These are phyloP conservation scores for Phytophthora fragariae DNA, from an alignment of 352 stramenopile genomes.

Conservation along the genomic window DNA sequence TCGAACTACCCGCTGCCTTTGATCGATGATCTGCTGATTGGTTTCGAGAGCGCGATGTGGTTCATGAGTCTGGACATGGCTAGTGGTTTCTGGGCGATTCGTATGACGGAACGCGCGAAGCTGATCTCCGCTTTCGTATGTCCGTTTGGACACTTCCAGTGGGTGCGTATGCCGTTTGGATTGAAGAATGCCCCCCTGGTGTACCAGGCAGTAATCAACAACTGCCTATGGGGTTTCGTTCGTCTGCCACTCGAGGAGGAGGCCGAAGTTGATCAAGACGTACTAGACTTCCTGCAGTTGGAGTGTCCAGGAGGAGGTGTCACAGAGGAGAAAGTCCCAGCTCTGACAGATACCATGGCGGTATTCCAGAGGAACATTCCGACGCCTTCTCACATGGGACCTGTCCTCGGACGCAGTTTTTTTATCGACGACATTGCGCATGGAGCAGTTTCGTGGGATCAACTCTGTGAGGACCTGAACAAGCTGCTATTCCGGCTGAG, in stretches of 20 bases:
- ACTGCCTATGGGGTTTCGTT: slow-evolving; percentile 25
- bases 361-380: slow-evolving; percentile 3
- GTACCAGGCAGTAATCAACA: slow-evolving; percentile 28
- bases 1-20: slow-evolving; percentile 25
- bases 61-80: slow-evolving; percentile 31
- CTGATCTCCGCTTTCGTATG: slow-evolving; percentile 30
- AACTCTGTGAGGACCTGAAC: slow-evolving; percentile 5
- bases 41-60: slow-evolving; percentile 27
- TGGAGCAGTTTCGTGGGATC: not conserved
- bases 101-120: slow-evolving; percentile 27
- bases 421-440: slow-evolving; percentile 16
- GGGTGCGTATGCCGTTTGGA: slow-evolving; percentile 16
- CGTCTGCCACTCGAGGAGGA: not conserved
- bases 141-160: slow-evolving; percentile 37
- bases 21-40: slow-evolving; percentile 35
- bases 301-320: not conserved
- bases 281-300: not conserved
- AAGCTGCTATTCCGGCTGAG: not conserved
- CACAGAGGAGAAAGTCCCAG: not conserved
- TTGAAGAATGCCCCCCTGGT: slow-evolving; percentile 30
- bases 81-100: slow-evolving; percentile 29
- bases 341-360: not conserved
- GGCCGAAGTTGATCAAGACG: not conserved
- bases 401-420: slow-evolving; percentile 6
- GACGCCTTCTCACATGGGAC: not conserved